Evolutionary conservation across 306 rosid species (phyloP).

Genomic region (Cucurbita maxima): DNA sequence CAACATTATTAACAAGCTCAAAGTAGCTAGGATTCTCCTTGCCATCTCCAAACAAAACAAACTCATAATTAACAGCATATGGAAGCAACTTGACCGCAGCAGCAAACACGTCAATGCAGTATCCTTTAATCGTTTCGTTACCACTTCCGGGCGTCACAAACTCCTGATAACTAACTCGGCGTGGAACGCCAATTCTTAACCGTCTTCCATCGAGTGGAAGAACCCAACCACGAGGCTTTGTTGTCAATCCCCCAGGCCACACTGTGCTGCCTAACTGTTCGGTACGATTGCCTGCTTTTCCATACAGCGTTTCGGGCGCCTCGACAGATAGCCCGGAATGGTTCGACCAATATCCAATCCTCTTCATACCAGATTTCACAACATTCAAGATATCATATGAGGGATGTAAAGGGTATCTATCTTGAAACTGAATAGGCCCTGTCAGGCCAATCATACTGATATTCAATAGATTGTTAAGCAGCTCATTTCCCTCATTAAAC

Average conservation of each 20-base stretch:
- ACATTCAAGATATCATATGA: constrained; percentile 31
- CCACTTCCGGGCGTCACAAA: constrained; percentile 21
- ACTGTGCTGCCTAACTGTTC: constrained; percentile 13
- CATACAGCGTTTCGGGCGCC: constrained; percentile 16
- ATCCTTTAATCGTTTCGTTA: constrained; percentile 19
- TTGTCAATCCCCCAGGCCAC: constrained; percentile 37
- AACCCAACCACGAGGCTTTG: constrained; percentile 42
- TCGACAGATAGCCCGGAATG: constrained; percentile 27
- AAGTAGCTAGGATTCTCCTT: constrained; percentile 28
- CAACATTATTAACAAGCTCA: constrained; percentile 21
- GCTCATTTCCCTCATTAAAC: constrained; percentile 26
- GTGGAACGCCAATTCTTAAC: constrained; percentile 31
- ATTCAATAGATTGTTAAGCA: constrained; percentile 22
- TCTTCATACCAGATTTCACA: constrained; percentile 10
- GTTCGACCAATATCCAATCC: constrained; percentile 35
- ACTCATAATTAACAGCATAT: constrained; percentile 26
- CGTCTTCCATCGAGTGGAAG: constrained; percentile 21
- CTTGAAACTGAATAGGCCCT: constrained; percentile 25
- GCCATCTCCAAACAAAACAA: constrained; percentile 35
- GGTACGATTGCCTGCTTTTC: constrained; percentile 8
- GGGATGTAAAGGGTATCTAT: constrained; percentile 23
- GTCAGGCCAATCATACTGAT: constrained; percentile 27
- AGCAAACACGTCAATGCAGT: constrained; percentile 35
- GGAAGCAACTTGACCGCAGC: constrained; percentile 38
- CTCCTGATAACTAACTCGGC: constrained; percentile 30